Base-by-base conservation (phyloP, 2,329 filamentous ascomycete genomes). In the Paecilomyces niveus region DNA sequence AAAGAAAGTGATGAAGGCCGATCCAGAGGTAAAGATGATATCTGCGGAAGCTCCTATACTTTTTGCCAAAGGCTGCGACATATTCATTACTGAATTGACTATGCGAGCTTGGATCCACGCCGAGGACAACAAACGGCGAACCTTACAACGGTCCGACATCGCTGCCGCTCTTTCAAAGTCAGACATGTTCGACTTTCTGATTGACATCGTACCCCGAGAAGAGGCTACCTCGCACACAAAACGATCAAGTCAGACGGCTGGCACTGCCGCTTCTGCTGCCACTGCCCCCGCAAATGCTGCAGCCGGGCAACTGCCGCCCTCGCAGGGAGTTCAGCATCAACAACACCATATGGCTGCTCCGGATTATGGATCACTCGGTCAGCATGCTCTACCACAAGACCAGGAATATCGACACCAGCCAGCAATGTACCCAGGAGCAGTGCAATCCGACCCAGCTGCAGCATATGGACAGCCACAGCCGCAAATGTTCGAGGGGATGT, bases 41-140 rank as follows among this genome's bases (percentile, higher is more conserved):
- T 97, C 92, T 3, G 94, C 94, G 8, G 94, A 99, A 77, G 94
- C 94, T 1, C 94, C 94, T 1, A 99, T 99, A 66, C 81, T 99
- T 13, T 99, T 99, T 70, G 94, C 94, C 55, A 99, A 99, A 76
- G 94, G 93, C 39, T 97, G 94, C 76, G 94, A 99, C 72, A 97
- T 97, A 71, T 99, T 99, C 78, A 99, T 99, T 71, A 97, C 92
- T 0, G 94, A 99, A 76, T 82, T 99, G 61, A 99, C 94, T 7
- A 99, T 99, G 94, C 90, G 94, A 63, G 94, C 94, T 53, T 99
- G 94, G 94, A 99, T 99, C 63, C 94, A 99, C 69, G 94, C 94
- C 15, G 94, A 99, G 72, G 94, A 99, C 77, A 99, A 99, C 80
- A 99, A 99, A 81, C 86, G 94, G 31, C 87, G 94, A 51, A 99